Evolutionary conservation across 768 basidiomycete species (phyloP), one percentile per base, ranked within the genome.

Genomic region (Pilatotrama ljubarskyi): DNA sequence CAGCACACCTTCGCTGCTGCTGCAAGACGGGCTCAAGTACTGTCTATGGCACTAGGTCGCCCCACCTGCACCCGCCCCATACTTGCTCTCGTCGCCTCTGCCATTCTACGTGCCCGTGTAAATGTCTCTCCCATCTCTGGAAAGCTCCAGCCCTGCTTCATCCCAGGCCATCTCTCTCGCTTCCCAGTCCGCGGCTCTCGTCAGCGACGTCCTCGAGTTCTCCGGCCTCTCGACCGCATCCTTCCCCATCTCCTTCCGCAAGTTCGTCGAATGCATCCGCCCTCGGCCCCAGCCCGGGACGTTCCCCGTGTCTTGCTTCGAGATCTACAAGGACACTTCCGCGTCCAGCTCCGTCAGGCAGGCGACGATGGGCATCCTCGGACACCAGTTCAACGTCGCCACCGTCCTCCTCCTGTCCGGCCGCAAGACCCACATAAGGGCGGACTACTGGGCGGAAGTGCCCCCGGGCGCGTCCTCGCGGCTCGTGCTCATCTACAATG

Each of bases 371-470:
- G 51, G 51, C 2, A 2, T 59, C 35, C 20, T 53, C 18, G 58
- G 51, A 0, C 58, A 59, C 40, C 58, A 54, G 38, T 59, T 49
- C 44, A 36, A 32, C 58, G 20, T 59, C 58, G 46, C 36, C 5
- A 38, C 32, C 0, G 46, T 59, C 44, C 44, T 52, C 29, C 44
- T 47, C 14, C 43, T 43, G 1, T 25, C 37, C 24, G 50, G 46
- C 2, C 46, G 44, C 1, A 44, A 24, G 8, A 47, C 46, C 1
- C 43, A 55, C 37, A 47, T 51, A 20, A 17, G 38, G 24, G 49
- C 42, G 41, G 42, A 44, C 32, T 51, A 22, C 25, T 43, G 11
- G 42, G 20, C 55, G 15, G 25, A 20, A 17, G 49, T 40, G 11
- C 41, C 29, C 14, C 47, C 9, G 17, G 40, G 24, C 20, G 47